Evolutionary conservation across 176 grass and related monocot species (phyloP).

Genomic region (Triticum dicoccoides): DNA sequence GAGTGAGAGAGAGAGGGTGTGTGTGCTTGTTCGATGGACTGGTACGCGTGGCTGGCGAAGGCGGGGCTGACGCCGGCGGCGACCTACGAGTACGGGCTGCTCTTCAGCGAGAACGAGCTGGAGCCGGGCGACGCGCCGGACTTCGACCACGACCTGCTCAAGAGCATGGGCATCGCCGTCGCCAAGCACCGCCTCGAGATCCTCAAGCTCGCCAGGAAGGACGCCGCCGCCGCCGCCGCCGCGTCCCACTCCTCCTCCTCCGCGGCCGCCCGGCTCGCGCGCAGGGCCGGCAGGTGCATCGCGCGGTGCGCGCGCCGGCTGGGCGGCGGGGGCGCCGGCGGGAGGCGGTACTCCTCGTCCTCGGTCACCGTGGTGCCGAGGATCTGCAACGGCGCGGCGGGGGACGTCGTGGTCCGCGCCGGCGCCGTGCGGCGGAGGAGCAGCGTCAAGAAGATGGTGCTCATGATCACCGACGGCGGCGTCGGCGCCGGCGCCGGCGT

Average conservation of each 20-base stretch:
- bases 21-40: conserved; percentile 40
- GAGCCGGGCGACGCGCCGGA: conserved; percentile 58
- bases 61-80: conserved; percentile 52
- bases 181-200: conserved; percentile 87
- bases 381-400: conserved; percentile 40
- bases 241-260: not conserved
- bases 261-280: not conserved
- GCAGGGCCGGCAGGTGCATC: conserved; percentile 42
- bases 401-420: conserved; percentile 13
- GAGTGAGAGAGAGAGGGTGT: too few relatives aligned
- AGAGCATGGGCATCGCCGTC: conserved; percentile 87
- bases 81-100: conserved; percentile 55
- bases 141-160: conserved; percentile 91
- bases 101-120: conserved; percentile 70
- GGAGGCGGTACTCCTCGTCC: not conserved
- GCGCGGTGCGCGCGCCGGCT: conserved; percentile 38
- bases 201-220: conserved; percentile 53
- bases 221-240: not conserved
- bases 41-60: conserved; percentile 79
- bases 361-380: conserved; percentile 38
- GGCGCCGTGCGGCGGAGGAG: conserved; percentile 38
- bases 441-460: conserved; percentile 52
- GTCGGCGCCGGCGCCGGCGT: not conserved
- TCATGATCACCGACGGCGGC: conserved; percentile 59
- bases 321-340: not conserved